These are phyloP conservation scores for Polytrichum formosum DNA, from an alignment of 225 moss, liverwort and hornwort species.

Conservation along the genomic window DNA sequence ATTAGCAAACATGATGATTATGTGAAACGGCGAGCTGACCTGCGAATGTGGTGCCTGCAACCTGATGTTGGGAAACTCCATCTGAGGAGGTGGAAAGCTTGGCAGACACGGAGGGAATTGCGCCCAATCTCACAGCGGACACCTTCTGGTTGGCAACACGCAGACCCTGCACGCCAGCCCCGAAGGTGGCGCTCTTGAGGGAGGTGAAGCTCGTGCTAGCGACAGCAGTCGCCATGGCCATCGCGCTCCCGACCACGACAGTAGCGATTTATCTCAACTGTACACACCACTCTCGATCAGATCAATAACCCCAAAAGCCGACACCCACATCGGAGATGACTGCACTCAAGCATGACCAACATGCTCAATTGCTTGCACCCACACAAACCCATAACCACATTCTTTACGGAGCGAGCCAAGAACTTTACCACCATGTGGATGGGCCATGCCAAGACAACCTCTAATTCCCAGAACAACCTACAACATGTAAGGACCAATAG, in stretches of 20 bases:
- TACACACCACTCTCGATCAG: too few relatives aligned
- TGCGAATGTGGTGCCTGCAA: slow-evolving; percentile 51
- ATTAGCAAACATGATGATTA: neutral
- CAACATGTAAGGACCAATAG: too few relatives aligned
- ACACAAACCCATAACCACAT: too few relatives aligned
- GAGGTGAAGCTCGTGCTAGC: slow-evolving; percentile 70
- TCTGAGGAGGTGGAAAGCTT: slow-evolving; percentile 39
- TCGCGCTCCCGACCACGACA: slow-evolving; percentile 4
- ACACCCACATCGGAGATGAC: too few relatives aligned
- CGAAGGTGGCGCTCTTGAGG: slow-evolving; percentile 45
- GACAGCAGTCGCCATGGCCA: slow-evolving; percentile 89
- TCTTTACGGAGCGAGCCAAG: neutral
- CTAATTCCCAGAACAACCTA: too few relatives aligned
- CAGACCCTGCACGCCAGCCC: slow-evolving; percentile 64
- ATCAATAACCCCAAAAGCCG: too few relatives aligned
- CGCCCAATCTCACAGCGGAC: slow-evolving; percentile 44
- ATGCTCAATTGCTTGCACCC: too few relatives aligned
- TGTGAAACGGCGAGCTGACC: slow-evolving; percentile 17
- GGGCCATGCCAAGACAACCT: too few relatives aligned
- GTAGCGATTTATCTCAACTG: too few relatives aligned
- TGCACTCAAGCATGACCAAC: too few relatives aligned
- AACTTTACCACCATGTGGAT: too few relatives aligned
- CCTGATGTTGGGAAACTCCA: slow-evolving; percentile 28
- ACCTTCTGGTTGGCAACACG: slow-evolving; percentile 43
- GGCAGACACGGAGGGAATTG: slow-evolving; percentile 24